Evolutionary conservation across 208 protist species (phyloP).

Genomic region (Leishmania mexicana): DNA sequence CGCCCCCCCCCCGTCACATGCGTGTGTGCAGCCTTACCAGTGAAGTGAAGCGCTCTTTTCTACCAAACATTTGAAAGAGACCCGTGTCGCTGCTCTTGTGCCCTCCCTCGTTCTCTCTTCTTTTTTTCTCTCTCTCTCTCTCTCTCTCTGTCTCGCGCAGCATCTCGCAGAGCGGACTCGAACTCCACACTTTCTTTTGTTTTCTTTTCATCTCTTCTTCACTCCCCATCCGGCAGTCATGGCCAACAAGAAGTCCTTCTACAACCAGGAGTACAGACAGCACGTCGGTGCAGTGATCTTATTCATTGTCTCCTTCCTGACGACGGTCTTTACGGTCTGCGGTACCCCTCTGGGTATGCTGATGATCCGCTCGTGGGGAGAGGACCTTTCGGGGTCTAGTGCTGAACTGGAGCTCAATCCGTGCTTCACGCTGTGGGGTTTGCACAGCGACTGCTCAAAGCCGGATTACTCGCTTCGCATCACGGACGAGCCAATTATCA

Average conservation of each 20-base stretch:
- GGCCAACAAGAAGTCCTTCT: slow-evolving; percentile 55
- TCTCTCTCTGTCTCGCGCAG: background rate
- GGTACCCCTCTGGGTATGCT: slow-evolving; percentile 58
- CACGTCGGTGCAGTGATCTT: slow-evolving; percentile 61
- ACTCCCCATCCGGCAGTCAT: slow-evolving; percentile 24
- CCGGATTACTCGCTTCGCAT: slow-evolving; percentile 51
- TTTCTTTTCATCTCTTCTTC: background rate
- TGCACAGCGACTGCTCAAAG: slow-evolving; percentile 42
- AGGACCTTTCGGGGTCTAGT: background rate
- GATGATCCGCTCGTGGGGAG: slow-evolving; percentile 18
- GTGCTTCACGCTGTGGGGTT: slow-evolving; percentile 71
- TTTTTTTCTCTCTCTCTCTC: background rate
- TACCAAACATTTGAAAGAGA: background rate
- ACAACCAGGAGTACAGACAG: slow-evolving; percentile 44
- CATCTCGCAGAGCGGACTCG: background rate
- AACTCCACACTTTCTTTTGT: background rate
- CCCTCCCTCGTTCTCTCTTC: background rate
- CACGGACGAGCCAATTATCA: slow-evolving; percentile 26
- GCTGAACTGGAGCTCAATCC: slow-evolving; percentile 4
- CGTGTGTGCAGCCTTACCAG: background rate
- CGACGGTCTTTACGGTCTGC: slow-evolving; percentile 39
- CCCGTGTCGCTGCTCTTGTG: background rate
- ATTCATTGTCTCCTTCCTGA: slow-evolving; percentile 46
- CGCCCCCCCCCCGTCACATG: background rate
- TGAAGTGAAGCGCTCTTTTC: background rate